phyloP scores from a whole-genome alignment of 805 yeast species.

The Candida boleticola region DNA sequence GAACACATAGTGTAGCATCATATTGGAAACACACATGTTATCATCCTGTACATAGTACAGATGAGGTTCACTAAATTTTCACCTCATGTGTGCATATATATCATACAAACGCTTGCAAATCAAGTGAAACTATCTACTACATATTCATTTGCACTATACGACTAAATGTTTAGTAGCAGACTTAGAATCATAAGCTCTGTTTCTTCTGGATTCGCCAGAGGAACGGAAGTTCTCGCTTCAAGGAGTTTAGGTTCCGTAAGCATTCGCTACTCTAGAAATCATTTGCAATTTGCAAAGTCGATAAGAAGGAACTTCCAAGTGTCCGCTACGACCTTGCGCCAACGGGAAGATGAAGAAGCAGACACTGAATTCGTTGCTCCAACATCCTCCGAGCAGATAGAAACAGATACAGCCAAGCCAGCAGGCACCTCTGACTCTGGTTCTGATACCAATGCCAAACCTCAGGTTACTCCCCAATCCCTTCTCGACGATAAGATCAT shows the following conservation, averaged over 20 bases:
- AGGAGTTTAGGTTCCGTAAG: background rate
- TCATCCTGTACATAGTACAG: background rate
- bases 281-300: background rate
- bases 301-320: background rate
- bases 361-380: background rate
- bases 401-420: background rate
- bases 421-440: background rate
- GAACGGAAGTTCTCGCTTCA: too few relatives aligned
- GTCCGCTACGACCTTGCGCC: background rate
- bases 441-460: background rate
- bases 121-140: too few relatives aligned
- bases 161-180: background rate
- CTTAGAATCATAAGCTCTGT: background rate
- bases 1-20: too few relatives aligned
- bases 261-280: background rate
- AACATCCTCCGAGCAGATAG: background rate
- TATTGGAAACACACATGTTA: too few relatives aligned
- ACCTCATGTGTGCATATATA: too few relatives aligned
- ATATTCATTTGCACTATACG: background rate
- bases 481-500: slow-evolving; percentile 1
- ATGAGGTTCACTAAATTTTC: background rate
- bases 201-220: background rate
- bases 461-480: slow-evolving; percentile 1
- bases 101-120: too few relatives aligned
- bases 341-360: background rate